Conservation (phyloP, 1,139 yeast species). For the Wickerhamiella infanticola region DNA sequence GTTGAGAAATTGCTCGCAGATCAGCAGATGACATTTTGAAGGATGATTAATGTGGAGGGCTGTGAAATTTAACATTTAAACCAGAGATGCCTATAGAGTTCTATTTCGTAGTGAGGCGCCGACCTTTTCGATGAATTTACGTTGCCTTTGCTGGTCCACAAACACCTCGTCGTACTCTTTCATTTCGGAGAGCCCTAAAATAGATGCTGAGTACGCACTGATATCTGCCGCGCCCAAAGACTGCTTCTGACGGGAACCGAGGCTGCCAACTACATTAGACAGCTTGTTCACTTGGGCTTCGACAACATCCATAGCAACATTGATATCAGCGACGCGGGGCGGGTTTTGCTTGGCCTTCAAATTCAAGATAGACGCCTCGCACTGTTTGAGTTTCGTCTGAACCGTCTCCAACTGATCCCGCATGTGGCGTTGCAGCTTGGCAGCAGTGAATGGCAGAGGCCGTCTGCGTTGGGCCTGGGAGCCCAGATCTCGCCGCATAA, state of each 20-base stretch:
- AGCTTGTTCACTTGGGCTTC: conserved; percentile 1
- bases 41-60: neutral
- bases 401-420: neutral
- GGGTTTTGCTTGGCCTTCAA: neutral
- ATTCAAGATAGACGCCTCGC: conserved; percentile 3
- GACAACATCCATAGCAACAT: conserved; percentile 3
- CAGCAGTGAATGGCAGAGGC: conserved; percentile 3
- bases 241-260: neutral
- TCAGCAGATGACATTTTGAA: neutral
- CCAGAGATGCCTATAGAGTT: too few species aligned
- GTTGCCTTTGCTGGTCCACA: neutral
- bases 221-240: too few species aligned
- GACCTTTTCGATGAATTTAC: neutral
- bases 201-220: neutral
- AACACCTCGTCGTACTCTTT: neutral
- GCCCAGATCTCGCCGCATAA: neutral
- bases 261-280: neutral
- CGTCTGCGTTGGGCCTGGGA: neutral
- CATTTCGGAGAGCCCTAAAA: neutral
- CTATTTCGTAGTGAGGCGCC: neutral
- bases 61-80: too few species aligned
- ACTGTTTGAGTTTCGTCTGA: neutral
- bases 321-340: conserved; percentile 3
- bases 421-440: conserved; percentile 4
- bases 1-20: conserved; percentile 33